Percentiles rank a stretch among this genome's conserved stretches.
phyloP scores from a whole-genome alignment of 2,329 filamentous ascomycete genomes.

The Venturia effusa region DNA sequence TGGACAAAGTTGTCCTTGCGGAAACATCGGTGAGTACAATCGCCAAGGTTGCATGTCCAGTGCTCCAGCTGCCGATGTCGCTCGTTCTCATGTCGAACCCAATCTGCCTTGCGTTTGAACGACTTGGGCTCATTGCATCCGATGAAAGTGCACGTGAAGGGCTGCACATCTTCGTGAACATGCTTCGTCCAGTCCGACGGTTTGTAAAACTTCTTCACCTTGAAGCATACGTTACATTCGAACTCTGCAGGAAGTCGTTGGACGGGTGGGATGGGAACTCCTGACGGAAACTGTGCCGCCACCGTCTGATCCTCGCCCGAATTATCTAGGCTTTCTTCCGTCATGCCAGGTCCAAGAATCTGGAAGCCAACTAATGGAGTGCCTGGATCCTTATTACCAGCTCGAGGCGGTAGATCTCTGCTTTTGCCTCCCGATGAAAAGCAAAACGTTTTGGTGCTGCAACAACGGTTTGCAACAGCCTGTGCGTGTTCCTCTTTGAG shows the following conservation, averaged over 20 bases:
- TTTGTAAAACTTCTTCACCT: slow-evolving; percentile 74
- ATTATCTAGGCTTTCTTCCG: slow-evolving; percentile 57
- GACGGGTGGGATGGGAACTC: slow-evolving; percentile 74
- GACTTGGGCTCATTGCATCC: slow-evolving; percentile 75
- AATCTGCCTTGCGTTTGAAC: slow-evolving; percentile 92
- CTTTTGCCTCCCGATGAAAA: slow-evolving; percentile 56
- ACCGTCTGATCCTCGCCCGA: slow-evolving; percentile 56
- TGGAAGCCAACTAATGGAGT: slow-evolving; percentile 43
- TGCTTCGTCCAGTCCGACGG: slow-evolving; percentile 97
- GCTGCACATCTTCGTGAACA: slow-evolving; percentile 85
- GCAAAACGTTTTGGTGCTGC: slow-evolving; percentile 53
- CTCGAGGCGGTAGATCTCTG: slow-evolving; percentile 48
- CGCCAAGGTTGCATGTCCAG: slow-evolving; percentile 76
- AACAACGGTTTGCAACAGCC: slow-evolving; percentile 42
- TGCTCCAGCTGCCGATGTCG: slow-evolving; percentile 81
- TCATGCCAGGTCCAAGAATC: slow-evolving; percentile 42
- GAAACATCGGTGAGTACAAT: slow-evolving; percentile 74
- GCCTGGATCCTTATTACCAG: slow-evolving; percentile 50
- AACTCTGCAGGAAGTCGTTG: slow-evolving; percentile 71
- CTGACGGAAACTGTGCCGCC: slow-evolving; percentile 63
- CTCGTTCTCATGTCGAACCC: slow-evolving; percentile 91
- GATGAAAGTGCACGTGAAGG: slow-evolving; percentile 85
- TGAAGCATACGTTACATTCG: slow-evolving; percentile 81
- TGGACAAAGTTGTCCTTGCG: slow-evolving; percentile 89
- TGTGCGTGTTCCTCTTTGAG: slow-evolving; percentile 59